Conservation (phyloP, 2,329 filamentous ascomycete species). For the Fusarium cyanostomum region DNA sequence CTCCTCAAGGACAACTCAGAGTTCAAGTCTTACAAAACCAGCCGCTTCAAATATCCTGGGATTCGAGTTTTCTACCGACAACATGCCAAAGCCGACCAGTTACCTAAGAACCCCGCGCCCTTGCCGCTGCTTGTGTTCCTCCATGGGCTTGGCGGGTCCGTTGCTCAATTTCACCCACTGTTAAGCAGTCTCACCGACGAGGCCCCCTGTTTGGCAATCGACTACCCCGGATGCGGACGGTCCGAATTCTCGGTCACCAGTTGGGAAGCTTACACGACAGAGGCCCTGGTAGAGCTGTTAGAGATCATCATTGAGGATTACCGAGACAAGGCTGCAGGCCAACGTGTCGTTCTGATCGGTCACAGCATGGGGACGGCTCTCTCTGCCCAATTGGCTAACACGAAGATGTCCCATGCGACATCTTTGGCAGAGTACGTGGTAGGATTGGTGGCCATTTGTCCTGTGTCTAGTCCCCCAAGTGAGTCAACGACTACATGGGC, state of each 20-base stretch:
- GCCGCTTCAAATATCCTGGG: slow-evolving; percentile 73
- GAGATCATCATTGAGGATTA: slow-evolving; percentile 78
- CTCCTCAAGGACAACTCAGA: slow-evolving; percentile 81
- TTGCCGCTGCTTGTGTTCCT: slow-evolving; percentile 90
- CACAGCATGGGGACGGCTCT: slow-evolving; percentile 92
- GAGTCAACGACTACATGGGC: slow-evolving; percentile 56
- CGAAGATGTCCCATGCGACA: slow-evolving; percentile 54
- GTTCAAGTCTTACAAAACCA: slow-evolving; percentile 77
- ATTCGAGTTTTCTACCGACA: slow-evolving; percentile 85
- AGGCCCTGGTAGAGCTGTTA: slow-evolving; percentile 79
- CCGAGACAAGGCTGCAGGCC: slow-evolving; percentile 69
- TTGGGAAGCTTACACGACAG: slow-evolving; percentile 82
- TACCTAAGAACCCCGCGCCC: slow-evolving; percentile 76
- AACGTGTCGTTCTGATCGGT: slow-evolving; percentile 81
- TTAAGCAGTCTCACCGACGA: slow-evolving; percentile 83
- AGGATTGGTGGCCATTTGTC: slow-evolving; percentile 84
- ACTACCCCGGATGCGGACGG: slow-evolving; percentile 88
- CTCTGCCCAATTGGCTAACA: slow-evolving; percentile 72
- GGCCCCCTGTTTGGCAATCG: slow-evolving; percentile 83
- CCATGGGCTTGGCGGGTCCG: slow-evolving; percentile 91
- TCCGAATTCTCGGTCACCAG: slow-evolving; percentile 76
- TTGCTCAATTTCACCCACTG: slow-evolving; percentile 86
- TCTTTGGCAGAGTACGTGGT: slow-evolving; percentile 71
- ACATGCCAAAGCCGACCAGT: slow-evolving; percentile 83
- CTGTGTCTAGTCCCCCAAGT: slow-evolving; percentile 71